phyloP scores from a whole-genome alignment of 169 alveolate genomes.

The Plasmodium vivax region DNA sequence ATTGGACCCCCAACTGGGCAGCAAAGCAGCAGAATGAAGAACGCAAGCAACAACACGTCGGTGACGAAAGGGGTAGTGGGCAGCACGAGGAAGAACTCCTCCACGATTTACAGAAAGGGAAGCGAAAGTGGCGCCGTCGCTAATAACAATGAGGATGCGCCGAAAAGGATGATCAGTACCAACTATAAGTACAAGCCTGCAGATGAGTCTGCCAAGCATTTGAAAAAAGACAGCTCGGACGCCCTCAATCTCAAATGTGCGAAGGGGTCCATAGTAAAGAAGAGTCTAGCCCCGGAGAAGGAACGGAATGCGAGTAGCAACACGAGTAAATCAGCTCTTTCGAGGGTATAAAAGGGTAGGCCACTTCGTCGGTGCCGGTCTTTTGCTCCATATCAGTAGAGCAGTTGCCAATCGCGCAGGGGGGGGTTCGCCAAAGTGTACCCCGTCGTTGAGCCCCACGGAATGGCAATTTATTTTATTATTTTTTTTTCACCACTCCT shows the following conservation, averaged over 20 bases:
- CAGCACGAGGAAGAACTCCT: not conserved
- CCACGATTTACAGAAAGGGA: not conserved
- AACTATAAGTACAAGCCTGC: conserved; percentile 15
- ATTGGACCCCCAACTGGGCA: not conserved
- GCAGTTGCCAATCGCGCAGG: not conserved
- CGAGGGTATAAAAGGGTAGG: not conserved
- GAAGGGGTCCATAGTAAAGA: not conserved
- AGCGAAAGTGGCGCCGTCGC: not conserved
- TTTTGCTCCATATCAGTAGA: not conserved
- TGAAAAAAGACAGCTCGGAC: not conserved
- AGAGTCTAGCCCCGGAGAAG: not conserved
- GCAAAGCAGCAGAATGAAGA: not conserved
- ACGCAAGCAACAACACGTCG: not conserved
- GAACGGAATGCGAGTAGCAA: not conserved
- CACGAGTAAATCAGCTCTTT: not conserved
- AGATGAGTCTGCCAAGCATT: not conserved
- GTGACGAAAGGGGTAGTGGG: not conserved
- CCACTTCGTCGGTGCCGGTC: not conserved
- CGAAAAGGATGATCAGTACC: not conserved
- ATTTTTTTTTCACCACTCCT: not conserved
- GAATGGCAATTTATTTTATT: not conserved
- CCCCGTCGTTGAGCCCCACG: not conserved
- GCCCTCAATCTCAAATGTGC: not conserved
- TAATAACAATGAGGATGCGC: conserved; percentile 2
- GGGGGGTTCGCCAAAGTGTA: not conserved